phyloP scores from a whole-genome alignment of 805 yeast species.

The Ogataea salicorniae region DNA sequence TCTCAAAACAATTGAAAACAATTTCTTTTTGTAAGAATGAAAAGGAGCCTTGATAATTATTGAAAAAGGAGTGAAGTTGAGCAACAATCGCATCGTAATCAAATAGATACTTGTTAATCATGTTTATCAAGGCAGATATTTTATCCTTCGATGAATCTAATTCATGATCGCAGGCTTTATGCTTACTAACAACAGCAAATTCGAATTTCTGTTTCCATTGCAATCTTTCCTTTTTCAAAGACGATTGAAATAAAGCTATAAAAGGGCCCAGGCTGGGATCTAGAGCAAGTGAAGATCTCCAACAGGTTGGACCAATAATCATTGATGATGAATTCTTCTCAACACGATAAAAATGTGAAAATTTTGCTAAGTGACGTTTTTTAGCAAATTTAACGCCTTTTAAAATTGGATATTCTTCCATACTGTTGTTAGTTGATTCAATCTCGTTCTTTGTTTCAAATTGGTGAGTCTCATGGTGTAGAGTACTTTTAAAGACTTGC shows the following conservation, averaged over 20 bases:
- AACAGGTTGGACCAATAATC: conserved; percentile 14
- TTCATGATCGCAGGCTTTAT: neutral
- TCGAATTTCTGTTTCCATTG: conserved; percentile 12
- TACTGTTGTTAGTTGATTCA: neutral
- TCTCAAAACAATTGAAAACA: conserved; percentile 2
- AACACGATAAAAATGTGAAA: conserved; percentile 3
- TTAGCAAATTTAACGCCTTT: neutral
- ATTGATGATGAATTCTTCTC: conserved; percentile 5
- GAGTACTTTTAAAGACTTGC: neutral
- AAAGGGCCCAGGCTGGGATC: conserved; percentile 7
- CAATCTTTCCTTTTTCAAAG: conserved; percentile 9
- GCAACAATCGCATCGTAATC: conserved; percentile 7
- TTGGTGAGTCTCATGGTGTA: neutral
- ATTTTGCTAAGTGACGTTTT: neutral
- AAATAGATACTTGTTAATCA: conserved; percentile 17
- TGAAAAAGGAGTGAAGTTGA: conserved; percentile 3
- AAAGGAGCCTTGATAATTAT: conserved; percentile 1
- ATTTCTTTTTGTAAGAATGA: conserved; percentile 17
- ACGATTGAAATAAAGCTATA: neutral
- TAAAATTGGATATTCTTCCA: neutral
- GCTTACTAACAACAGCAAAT: neutral
- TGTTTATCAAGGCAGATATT: neutral
- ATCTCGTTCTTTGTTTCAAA: neutral
- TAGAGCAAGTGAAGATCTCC: conserved; percentile 10
- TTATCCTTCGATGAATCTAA: neutral